These are phyloP conservation scores for Pyropia haitanensis DNA, from an alignment of 23 red algal genomes.

Conservation along the genomic window DNA sequence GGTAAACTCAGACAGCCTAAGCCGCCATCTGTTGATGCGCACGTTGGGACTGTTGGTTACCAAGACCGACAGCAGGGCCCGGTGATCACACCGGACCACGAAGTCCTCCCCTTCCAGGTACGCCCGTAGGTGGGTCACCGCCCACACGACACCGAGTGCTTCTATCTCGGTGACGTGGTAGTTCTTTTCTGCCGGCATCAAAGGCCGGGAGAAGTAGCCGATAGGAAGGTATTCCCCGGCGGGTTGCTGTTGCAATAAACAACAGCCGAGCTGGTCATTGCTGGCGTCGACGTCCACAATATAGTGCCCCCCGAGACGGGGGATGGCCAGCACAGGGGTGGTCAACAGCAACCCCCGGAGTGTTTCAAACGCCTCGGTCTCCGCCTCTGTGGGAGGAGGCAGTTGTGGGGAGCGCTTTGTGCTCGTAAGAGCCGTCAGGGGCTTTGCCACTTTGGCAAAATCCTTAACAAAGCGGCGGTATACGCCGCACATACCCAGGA, in stretches of 20 bases:
- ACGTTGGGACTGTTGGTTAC: background rate
- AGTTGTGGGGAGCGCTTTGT: background rate
- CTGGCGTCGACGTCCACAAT: constrained; percentile 22
- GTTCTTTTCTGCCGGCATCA: constrained; percentile 3
- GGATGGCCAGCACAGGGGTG: constrained; percentile 8
- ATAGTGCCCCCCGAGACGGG: background rate
- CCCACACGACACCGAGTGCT: constrained; percentile 13
- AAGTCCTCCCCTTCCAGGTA: constrained; percentile 16
- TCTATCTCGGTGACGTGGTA: constrained; percentile 12
- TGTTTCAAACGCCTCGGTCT: constrained; percentile 6
- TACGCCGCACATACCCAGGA: constrained; percentile 6
- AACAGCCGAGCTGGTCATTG: constrained; percentile 6
- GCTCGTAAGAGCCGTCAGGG: background rate
- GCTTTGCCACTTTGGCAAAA: constrained; percentile 1
- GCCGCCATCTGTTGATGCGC: no score
- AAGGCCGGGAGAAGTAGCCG: constrained; percentile 5
- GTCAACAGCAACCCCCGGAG: background rate
- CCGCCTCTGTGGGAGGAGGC: background rate
- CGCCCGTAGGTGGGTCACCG: background rate
- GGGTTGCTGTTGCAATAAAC: constrained; percentile 3
- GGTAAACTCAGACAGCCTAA: no score
- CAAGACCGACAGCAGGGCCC: background rate
- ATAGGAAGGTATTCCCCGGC: constrained; percentile 3
- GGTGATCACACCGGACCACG: constrained; percentile 7
- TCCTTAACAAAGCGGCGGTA: constrained; percentile 16